phyloP scores from a whole-genome alignment of 2,329 filamentous ascomycete species.

The Cordyceps militaris region DNA sequence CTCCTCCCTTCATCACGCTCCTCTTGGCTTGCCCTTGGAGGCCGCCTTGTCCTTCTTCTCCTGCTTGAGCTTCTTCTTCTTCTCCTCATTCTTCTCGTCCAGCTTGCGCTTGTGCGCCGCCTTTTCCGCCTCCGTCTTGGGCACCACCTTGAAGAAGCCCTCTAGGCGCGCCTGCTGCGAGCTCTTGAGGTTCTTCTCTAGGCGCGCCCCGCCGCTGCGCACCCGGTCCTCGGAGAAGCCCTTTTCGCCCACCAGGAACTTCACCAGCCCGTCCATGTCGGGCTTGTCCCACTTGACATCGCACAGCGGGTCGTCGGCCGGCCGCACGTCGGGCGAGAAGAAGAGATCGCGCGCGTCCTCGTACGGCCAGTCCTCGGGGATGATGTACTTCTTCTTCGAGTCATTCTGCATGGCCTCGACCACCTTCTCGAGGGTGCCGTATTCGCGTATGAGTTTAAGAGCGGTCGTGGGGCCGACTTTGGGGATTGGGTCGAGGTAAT shows the following conservation, averaged over 20 bases:
- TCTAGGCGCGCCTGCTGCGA: slow-evolving; percentile 87
- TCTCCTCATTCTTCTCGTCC: slow-evolving; percentile 83
- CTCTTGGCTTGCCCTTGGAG: slow-evolving; percentile 78
- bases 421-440: slow-evolving; percentile 80
- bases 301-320: slow-evolving; percentile 76
- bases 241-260: slow-evolving; percentile 89
- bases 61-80: slow-evolving; percentile 92
- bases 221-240: slow-evolving; percentile 96
- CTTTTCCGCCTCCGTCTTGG: slow-evolving; percentile 82
- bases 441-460: slow-evolving; percentile 87
- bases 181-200: slow-evolving; percentile 86
- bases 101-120: slow-evolving; percentile 84
- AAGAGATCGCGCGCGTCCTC: slow-evolving; percentile 87
- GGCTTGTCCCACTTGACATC: slow-evolving; percentile 98
- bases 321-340: slow-evolving; percentile 79
- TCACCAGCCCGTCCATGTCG: slow-evolving; percentile 80
- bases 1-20: slow-evolving; percentile 28
- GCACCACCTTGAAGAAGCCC: slow-evolving; percentile 92
- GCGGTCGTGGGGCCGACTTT: slow-evolving; percentile 90
- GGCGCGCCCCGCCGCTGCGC: slow-evolving; percentile 63
- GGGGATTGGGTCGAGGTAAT: slow-evolving; percentile 94
- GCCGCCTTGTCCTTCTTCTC: slow-evolving; percentile 95
- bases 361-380: slow-evolving; percentile 97
- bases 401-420: slow-evolving; percentile 73
- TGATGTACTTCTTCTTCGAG: slow-evolving; percentile 68